A percentile compares a stretch with the other conserved stretches of the same genome.
Conservation (phyloP, 495 filamentous ascomycete genomes). For the Xeromyces bisporus region DNA sequence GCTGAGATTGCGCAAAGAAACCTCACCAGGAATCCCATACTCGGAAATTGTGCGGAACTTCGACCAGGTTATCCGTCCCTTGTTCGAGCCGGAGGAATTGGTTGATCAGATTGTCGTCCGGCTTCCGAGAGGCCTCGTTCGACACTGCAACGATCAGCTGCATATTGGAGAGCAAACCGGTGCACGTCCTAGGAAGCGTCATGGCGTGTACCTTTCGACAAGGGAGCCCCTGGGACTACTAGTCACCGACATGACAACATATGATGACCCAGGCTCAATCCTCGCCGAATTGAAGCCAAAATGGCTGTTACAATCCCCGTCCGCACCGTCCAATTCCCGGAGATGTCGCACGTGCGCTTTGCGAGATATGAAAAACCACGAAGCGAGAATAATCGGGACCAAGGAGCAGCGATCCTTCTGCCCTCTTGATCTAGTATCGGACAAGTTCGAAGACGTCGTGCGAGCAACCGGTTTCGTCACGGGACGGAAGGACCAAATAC, state of each 20-base stretch:
- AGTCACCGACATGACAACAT: slow-evolving; percentile 62
- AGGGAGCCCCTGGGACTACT: slow-evolving; percentile 49
- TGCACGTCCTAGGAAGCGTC: slow-evolving; percentile 27
- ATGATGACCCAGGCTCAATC: slow-evolving; percentile 22
- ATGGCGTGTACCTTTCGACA: slow-evolving; percentile 40
- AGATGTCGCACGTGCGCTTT: slow-evolving; percentile 82
- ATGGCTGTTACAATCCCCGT: slow-evolving; percentile 74
- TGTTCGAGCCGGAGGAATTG: slow-evolving; percentile 40
- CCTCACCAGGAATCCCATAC: slow-evolving; percentile 35
- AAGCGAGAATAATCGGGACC: slow-evolving; percentile 7
- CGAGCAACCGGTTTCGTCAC: slow-evolving; percentile 21
- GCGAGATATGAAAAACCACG: slow-evolving; percentile 37
- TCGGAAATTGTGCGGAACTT: slow-evolving; percentile 40
- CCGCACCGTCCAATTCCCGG: slow-evolving; percentile 43
- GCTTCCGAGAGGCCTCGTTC: slow-evolving; percentile 29
- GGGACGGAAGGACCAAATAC: slow-evolving; percentile 18
- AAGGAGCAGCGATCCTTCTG: slow-evolving; percentile 30
- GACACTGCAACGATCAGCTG: slow-evolving; percentile 36
- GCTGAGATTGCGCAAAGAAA: slow-evolving; percentile 49
- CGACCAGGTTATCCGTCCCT: slow-evolving; percentile 36
- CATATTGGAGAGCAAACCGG: slow-evolving; percentile 14
- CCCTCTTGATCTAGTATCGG: slow-evolving; percentile 37
- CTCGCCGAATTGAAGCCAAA: slow-evolving; percentile 84
- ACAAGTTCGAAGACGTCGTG: slow-evolving; percentile 20
- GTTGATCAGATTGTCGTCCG: slow-evolving; percentile 41